Evolutionary conservation across 2,329 filamentous ascomycete genomes (phyloP).

Genomic region (Colletotrichum sublineola): DNA sequence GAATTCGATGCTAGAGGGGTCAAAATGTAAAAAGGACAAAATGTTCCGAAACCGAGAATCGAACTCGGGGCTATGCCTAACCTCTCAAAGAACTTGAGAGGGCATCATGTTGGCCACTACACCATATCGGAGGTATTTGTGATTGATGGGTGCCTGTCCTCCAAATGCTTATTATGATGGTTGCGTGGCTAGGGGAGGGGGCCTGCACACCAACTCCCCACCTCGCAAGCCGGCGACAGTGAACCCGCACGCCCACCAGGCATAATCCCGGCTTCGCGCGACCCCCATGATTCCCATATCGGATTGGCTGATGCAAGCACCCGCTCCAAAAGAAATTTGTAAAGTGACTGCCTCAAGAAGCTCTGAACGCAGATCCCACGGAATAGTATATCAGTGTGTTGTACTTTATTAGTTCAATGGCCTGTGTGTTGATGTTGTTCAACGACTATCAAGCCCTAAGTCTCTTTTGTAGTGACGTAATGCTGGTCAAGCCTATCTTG

Average conservation of each 20-base stretch:
- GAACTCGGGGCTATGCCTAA: constrained; percentile 38
- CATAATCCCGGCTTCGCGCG: background rate
- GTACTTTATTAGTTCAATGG: background rate
- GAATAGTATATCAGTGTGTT: background rate
- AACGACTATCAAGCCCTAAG: background rate
- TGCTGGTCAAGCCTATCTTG: background rate
- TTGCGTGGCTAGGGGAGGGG: too few relatives aligned
- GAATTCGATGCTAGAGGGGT: accelerated
- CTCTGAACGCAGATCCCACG: too few relatives aligned
- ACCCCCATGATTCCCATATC: background rate
- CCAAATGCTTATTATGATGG: too few relatives aligned
- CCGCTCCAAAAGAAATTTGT: background rate
- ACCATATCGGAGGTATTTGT: constrained; percentile 27
- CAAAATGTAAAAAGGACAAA: background rate
- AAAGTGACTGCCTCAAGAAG: background rate
- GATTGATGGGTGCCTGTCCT: background rate
- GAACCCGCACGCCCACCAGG: background rate
- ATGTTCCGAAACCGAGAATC: constrained; percentile 35
- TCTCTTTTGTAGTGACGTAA: background rate
- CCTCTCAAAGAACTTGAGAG: constrained; percentile 14
- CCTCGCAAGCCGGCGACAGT: background rate
- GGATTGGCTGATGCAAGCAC: too few relatives aligned
- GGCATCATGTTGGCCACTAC: constrained; percentile 38
- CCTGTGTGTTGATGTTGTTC: too few relatives aligned
- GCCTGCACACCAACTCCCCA: too few relatives aligned